These are phyloP conservation scores for Jatropha podagrica DNA, from an alignment of 441 rosid species.

Conservation along the genomic window DNA sequence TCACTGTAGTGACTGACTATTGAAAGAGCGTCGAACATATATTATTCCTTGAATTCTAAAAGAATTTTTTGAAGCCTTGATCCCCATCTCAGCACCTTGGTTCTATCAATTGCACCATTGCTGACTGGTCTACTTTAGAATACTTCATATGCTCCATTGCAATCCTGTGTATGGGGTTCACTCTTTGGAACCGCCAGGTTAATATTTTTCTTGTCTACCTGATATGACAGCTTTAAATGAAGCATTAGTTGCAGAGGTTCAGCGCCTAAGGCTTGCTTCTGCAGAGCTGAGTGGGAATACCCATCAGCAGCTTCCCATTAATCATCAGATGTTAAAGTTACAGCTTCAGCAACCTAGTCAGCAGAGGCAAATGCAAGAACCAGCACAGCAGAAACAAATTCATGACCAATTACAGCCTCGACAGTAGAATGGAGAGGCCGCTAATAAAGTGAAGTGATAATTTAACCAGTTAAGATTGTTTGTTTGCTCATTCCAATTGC, in stretches of 20 bases:
- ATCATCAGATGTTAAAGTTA: slow-evolving; percentile 63
- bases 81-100: background rate
- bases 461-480: background rate
- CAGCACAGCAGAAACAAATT: slow-evolving; percentile 17
- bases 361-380: slow-evolving; percentile 26
- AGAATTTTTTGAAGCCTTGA: too few relatives aligned
- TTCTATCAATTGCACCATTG: too few relatives aligned
- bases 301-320: slow-evolving; percentile 45
- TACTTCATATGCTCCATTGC: slow-evolving; percentile 4
- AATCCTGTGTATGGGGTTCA: background rate
- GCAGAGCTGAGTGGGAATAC: slow-evolving; percentile 50
- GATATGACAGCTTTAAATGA: slow-evolving; percentile 70
- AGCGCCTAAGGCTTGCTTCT: slow-evolving; percentile 60
- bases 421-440: slow-evolving; percentile 40
- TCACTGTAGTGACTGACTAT: background rate
- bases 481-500: background rate
- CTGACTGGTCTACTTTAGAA: background rate
- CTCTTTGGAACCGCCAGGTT: background rate
- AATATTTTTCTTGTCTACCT: background rate
- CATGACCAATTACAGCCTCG: slow-evolving; percentile 27
- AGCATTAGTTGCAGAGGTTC: slow-evolving; percentile 79
- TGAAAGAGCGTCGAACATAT: background rate
- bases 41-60: background rate
- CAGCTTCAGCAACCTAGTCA: slow-evolving; percentile 35
- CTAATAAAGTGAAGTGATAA: slow-evolving; percentile 4